Evolutionary conservation across 306 rosid species (phyloP), one percentile per base, ranked within the genome.

Genomic region (Ammopiptanthus mongolicus): DNA sequence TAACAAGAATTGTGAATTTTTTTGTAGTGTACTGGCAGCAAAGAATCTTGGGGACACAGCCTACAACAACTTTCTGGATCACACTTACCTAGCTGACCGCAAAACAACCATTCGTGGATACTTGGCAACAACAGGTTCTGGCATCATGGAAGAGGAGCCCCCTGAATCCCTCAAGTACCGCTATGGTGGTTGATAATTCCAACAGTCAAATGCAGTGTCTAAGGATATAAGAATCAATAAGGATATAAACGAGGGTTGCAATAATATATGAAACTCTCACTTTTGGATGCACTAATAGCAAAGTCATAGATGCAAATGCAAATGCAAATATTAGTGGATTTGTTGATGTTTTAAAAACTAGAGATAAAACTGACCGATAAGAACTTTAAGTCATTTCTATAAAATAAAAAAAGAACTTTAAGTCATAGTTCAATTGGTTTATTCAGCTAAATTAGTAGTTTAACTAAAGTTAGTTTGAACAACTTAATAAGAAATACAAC

Each of bases 121-220:
- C 83, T 78, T 94, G 76, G 87, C 90, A 17, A 73, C 91, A 31
- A 65, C 86, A 19, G 96, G 98, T 75, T 71, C 90, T 19, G 95
- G 96, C 57, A 94, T 94, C 78, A 91, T 94, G 98, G 91, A 91
- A 83, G 98, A 94, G 81, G 91, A 94, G 51, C 98, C 96, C 39
- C 98, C 97, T 14, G 97, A 91, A 63, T 80, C 97, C 78, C 89
- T 91, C 75, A 91, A 86, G 83, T 71, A 63, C 36, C 92, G 97
- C 15, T 94, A 94, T 78, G 96, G 93, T 13, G 98, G 98, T 82
- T 94, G 86, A 91, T 71, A 17, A 64, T 85, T 84, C 74, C 84
- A 77, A 22, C 74, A 34, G 36, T 14, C 41, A 8, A 19, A 22
- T 44, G 52, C 21, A 6, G 42, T 44, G 60, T 23, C 46, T 55